Evolutionary conservation across 352 stramenopile species (phyloP).

Genomic region (Pythium apleroticum): DNA sequence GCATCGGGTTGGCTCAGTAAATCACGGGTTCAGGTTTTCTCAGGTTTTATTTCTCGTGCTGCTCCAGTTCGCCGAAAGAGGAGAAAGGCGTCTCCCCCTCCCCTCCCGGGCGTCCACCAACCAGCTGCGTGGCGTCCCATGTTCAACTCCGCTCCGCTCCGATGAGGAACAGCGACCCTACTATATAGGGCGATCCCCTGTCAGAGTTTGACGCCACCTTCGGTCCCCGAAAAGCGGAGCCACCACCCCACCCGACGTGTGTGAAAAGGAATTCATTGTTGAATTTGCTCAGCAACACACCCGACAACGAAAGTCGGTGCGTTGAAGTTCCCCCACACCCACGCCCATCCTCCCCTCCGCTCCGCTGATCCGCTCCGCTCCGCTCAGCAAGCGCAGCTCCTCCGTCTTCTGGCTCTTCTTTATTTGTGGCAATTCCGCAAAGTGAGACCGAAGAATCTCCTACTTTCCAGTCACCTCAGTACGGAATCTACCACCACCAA

Average conservation of each 20-base stretch:
- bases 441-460: constrained; percentile 14
- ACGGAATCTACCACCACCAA: constrained; percentile 13
- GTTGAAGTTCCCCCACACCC: constrained; percentile 20
- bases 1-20: neutral
- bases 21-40: neutral
- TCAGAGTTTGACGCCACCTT: neutral
- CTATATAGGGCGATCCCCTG: neutral
- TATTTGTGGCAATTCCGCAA: constrained; percentile 7
- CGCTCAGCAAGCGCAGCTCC: constrained; percentile 8
- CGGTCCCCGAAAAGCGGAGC: neutral
- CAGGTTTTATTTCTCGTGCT: neutral
- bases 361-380: constrained; percentile 4
- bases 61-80: neutral
- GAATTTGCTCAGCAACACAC: constrained; percentile 22
- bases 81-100: constrained; percentile 1
- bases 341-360: constrained; percentile 10
- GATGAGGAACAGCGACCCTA: constrained; percentile 2
- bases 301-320: constrained; percentile 10
- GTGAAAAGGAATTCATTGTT: constrained; percentile 29
- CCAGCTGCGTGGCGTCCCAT: constrained; percentile 14
- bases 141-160: constrained; percentile 17
- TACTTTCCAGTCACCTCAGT: constrained; percentile 15
- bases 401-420: constrained; percentile 24
- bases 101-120: neutral
- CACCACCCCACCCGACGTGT: neutral